phyloP scores from a whole-genome alignment of 352 stramenopile genomes.

The Phytophthora vignae region DNA sequence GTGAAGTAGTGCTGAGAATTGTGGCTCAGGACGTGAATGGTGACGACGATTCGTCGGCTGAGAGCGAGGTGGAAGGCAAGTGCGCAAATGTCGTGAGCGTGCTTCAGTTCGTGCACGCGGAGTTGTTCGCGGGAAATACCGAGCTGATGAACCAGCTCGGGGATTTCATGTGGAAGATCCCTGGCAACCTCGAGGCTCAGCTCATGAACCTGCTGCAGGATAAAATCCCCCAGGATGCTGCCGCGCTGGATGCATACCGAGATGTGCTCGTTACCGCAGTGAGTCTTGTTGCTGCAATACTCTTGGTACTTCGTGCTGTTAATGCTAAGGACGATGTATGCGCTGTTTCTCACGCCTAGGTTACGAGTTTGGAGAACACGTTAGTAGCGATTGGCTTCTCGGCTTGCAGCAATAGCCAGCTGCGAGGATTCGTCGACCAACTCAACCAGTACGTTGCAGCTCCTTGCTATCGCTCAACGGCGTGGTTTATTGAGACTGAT shows the following conservation, averaged over 20 bases:
- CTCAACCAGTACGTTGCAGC: conserved; percentile 60
- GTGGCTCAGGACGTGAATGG: conserved; percentile 12
- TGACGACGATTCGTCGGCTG: conserved; percentile 10
- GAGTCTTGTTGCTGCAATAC: conserved; percentile 1
- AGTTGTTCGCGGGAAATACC: conserved; percentile 51
- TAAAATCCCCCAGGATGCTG: conserved; percentile 72
- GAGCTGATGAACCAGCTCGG: conserved; percentile 63
- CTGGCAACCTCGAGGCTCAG: conserved; percentile 73
- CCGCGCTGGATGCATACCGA: conserved; percentile 56
- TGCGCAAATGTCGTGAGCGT: conserved; percentile 55
- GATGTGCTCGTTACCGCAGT: conserved; percentile 53
- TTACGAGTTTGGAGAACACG: conserved; percentile 58
- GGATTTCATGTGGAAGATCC: conserved; percentile 75
- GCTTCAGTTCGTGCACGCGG: conserved; percentile 63
- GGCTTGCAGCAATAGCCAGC: conserved; percentile 58
- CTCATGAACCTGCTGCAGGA: conserved; percentile 70
- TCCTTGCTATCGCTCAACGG: neutral
- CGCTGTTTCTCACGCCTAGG: conserved; percentile 27
- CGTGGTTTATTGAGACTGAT: neutral
- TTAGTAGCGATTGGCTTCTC: conserved; percentile 58
- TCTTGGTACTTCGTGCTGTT: neutral
- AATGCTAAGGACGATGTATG: neutral
- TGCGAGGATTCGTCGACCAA: conserved; percentile 65
- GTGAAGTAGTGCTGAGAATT: conserved; percentile 34
- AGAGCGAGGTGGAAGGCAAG: conserved; percentile 43